A percentile compares a stretch with the other conserved stretches of the same genome.
Conservation (phyloP, 2,329 filamentous ascomycete genomes). For the Colletotrichum sublineola region DNA sequence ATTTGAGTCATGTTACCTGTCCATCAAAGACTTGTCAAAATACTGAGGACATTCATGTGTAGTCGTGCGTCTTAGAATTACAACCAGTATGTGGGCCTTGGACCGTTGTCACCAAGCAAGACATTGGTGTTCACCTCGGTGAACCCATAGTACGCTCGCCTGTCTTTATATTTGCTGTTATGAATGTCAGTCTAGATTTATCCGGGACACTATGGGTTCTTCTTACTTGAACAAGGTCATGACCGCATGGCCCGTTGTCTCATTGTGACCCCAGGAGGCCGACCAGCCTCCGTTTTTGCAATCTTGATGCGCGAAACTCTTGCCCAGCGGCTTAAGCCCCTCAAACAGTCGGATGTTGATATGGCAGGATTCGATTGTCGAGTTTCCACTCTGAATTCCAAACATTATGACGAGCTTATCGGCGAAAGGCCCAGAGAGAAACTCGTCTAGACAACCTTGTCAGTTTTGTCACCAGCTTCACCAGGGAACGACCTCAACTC, state of each 20-base stretch:
- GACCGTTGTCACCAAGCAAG: conserved; percentile 22
- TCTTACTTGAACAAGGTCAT: conserved; percentile 51
- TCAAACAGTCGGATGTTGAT: conserved; percentile 33
- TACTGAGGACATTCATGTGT: no score
- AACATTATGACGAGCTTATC: conserved; percentile 1
- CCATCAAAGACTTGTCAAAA: no score
- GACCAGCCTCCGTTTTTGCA: conserved; percentile 48
- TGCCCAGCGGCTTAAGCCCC: conserved; percentile 40
- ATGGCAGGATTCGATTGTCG: conserved; percentile 41
- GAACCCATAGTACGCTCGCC: conserved; percentile 37
- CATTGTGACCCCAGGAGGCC: conserved; percentile 51
- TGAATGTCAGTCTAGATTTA: background rate
- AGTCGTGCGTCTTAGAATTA: background rate
- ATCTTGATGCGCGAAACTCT: conserved; percentile 45
- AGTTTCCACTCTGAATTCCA: conserved; percentile 8
- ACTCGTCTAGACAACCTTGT: background rate
- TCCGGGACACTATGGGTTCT: no score
- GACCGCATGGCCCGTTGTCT: conserved; percentile 47
- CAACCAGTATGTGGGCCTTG: background rate
- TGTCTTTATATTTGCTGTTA: conserved; percentile 13
- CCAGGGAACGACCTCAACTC: background rate
- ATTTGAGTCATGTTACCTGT: no score
- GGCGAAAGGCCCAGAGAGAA: background rate
- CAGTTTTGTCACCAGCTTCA: background rate
- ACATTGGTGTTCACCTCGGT: conserved; percentile 31